Evolutionary conservation across 2,329 filamentous ascomycete genomes (phyloP).

Genomic region (Colletotrichum tropicicola): DNA sequence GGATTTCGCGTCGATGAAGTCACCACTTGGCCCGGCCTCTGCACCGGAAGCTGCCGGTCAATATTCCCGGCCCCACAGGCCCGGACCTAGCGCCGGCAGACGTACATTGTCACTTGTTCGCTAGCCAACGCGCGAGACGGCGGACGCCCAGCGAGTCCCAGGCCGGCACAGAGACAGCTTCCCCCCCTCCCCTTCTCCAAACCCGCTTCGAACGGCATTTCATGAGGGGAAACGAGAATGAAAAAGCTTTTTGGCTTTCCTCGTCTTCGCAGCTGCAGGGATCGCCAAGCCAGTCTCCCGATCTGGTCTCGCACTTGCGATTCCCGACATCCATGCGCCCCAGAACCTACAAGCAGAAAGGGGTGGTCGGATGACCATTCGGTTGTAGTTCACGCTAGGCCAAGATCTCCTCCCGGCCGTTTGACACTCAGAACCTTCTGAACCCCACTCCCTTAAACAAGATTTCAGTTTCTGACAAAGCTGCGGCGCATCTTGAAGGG

Average conservation of each 20-base stretch:
- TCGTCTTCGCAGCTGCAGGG: neutral
- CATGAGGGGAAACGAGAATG: neutral
- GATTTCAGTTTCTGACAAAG: too few species aligned
- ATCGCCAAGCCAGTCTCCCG: slow-evolving; percentile 21
- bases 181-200: too few species aligned
- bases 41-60: slow-evolving; percentile 2
- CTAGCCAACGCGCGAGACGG: neutral
- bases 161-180: too few species aligned
- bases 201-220: slow-evolving; percentile 5
- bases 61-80: slow-evolving; percentile 23
- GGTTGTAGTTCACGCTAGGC: slow-evolving; percentile 4
- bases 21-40: slow-evolving; percentile 20
- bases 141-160: too few species aligned
- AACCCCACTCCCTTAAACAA: neutral
- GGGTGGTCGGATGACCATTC: slow-evolving; percentile 17
- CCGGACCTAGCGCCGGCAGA: slow-evolving; percentile 26
- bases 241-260: neutral
- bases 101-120: neutral
- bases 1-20: slow-evolving; percentile 26
- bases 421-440: slow-evolving; percentile 1
- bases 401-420: neutral
- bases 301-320: slow-evolving; percentile 10
- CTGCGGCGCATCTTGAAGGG: too few species aligned
- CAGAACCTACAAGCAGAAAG: neutral
- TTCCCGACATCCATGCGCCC: slow-evolving; percentile 6